A percentile compares a stretch with the other conserved stretches of the same genome.
phyloP scores from a whole-genome alignment of 768 basidiomycete genomes.

The Podaxis sp. region DNA sequence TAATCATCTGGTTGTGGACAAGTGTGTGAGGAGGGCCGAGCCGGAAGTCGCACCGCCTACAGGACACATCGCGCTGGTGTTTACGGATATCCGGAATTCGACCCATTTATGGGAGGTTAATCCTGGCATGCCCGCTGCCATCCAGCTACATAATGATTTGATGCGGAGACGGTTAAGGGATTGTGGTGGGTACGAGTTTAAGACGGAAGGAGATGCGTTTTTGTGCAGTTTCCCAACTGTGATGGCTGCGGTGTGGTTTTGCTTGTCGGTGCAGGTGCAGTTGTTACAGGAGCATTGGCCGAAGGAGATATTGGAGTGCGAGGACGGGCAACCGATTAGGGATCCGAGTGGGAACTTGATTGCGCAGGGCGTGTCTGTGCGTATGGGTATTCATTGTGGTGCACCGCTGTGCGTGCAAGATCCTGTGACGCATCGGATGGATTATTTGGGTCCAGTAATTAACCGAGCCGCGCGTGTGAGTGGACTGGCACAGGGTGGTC shows the following conservation, averaged over 20 bases:
- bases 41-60: constrained; percentile 79
- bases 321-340: constrained; percentile 79
- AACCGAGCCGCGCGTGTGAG: constrained; percentile 88
- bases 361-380: constrained; percentile 85
- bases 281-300: constrained; percentile 88
- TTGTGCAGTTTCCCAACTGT: constrained; percentile 97
- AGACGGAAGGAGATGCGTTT: constrained; percentile 99
- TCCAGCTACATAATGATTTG: constrained; percentile 84
- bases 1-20: constrained; percentile 54
- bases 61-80: constrained; percentile 89
- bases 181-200: constrained; percentile 97
- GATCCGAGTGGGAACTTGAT: constrained; percentile 66
- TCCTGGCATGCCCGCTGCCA: constrained; percentile 91
- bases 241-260: constrained; percentile 86
- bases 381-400: constrained; percentile 98
- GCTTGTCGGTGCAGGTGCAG: constrained; percentile 78
- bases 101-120: constrained; percentile 97
- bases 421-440: constrained; percentile 91
- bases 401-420: constrained; percentile 86
- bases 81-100: constrained; percentile 97
- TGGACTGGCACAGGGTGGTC: constrained; percentile 82
- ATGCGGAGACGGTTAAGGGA: constrained; percentile 81
- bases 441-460: constrained; percentile 96
- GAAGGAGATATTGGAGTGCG: constrained; percentile 85
- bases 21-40: constrained; percentile 57